Evolutionary conservation across 139 green algal genomes (phyloP).

Genomic region (Chlamydomonas sphaeroides): DNA sequence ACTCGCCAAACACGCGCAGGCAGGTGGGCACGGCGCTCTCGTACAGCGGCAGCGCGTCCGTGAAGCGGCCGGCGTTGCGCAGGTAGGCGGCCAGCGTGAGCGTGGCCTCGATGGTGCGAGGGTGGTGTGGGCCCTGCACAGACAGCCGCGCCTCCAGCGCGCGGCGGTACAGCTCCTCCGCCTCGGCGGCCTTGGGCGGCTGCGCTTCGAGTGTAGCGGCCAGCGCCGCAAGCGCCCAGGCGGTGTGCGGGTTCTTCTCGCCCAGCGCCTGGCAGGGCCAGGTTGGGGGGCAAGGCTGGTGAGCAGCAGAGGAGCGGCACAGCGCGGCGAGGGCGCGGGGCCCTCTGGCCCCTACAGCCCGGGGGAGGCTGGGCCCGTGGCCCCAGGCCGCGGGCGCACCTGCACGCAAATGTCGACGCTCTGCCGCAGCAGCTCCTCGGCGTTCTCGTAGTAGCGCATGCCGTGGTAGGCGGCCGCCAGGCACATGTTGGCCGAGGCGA

Average conservation of each 20-base stretch:
- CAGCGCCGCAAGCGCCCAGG: slow-evolving; percentile 30
- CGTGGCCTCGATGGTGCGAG: slow-evolving; percentile 28
- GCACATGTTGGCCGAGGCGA: slow-evolving; percentile 40
- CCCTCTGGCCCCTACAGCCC: not conserved
- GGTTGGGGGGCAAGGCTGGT: not conserved
- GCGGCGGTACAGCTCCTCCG: slow-evolving; percentile 27
- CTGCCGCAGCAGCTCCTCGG: slow-evolving; percentile 42
- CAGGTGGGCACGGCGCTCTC: not conserved
- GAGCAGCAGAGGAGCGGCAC: too few species aligned
- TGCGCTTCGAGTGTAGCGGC: slow-evolving; percentile 14
- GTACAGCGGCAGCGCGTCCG: slow-evolving; percentile 5
- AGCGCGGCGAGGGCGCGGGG: too few species aligned
- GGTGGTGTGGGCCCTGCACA: slow-evolving; percentile 15
- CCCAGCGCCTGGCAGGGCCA: slow-evolving; percentile 2
- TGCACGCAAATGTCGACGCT: slow-evolving; percentile 17
- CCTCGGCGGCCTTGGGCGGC: slow-evolving; percentile 20
- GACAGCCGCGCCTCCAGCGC: not conserved
- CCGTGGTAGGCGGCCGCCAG: slow-evolving; percentile 21
- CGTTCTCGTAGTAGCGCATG: slow-evolving; percentile 27
- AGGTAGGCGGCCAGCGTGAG: slow-evolving; percentile 15
- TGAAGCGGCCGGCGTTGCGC: not conserved
- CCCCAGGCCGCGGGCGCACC: too few species aligned
- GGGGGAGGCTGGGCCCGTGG: too few species aligned
- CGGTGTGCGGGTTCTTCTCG: slow-evolving; percentile 28
- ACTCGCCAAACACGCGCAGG: slow-evolving; percentile 29